Base-by-base conservation (phyloP, 2,329 filamentous ascomycete genomes). In the Fusarium sp. region DNA sequence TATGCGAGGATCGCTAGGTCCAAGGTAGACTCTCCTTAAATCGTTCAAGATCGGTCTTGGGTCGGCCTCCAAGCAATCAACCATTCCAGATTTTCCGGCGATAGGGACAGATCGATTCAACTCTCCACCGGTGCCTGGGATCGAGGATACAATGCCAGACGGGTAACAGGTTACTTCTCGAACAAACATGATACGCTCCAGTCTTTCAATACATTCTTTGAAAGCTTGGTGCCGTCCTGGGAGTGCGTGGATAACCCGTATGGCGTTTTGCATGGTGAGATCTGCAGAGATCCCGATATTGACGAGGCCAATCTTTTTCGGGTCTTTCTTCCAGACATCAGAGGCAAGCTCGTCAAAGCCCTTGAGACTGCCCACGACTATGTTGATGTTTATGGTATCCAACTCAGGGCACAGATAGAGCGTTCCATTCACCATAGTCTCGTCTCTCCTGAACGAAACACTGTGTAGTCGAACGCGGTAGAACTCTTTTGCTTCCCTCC, bases 301-400 rank as follows among this genome's bases (percentile, higher is more conserved):
- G 13, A 55, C 5, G 9, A 57, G 30, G 17, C 55, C 55, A 4
- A 44, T 15, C 6, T 43, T 10, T 1, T 23, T 15, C 5, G 13
- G 40, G 2, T 55, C 55, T 2, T 11, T 27, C 1, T 22, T 7
- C 8, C 20, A 25, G 8, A 57, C 6, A 6, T 22, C 17, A 0
- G 15, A 2, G 0, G 55, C 15, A 9, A 57, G 32, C 3, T 53
- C 15, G 0, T n/a, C 35, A 4, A 56, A 25, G 2, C 30, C 14
- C 3, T 2, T 15, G 5, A 15, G 5, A 4, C 0, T 13, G 4
- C 35, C n/a, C 17, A 2, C 9, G 5, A n/a, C 6, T 19, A 7
- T 9, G 15, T 14, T 17, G 0, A 57, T 2, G 1, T 30, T 4
- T 1, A 57, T 2, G 0, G 41, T 57, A 0, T 55, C 39, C 0